Base-by-base conservation (phyloP, 2,329 filamentous ascomycete species). In the Sporothrix phasma region DNA sequence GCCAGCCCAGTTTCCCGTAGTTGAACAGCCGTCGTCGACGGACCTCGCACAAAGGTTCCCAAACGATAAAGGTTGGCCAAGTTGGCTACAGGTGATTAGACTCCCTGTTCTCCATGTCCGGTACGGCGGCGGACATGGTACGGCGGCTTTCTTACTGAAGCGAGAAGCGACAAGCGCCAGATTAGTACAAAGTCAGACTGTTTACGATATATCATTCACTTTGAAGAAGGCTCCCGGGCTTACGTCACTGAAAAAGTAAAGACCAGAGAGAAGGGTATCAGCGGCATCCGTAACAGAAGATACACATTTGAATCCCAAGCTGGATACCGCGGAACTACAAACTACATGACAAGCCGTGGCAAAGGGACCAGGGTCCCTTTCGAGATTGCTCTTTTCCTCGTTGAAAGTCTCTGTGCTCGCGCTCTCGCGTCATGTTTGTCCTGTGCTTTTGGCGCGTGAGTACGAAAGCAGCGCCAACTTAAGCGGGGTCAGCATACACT, bases 401-500 rank as follows among this genome's bases (percentile, higher is more conserved):
- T n/a, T n/a, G n/a, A n/a, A n/a, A n/a, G n/a, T n/a, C n/a, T n/a
- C n/a, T n/a, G n/a, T 17, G 22, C 46, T 53, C n/a, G 49, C 17
- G 47, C 17, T 53, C 49, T 56, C 51, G 39, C 47, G 51, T 39
- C 37, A 54, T 62, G 39, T 13, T 54, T 22, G 10, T 15, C 15
- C 6, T 54, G 53, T 26, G 26, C 34, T 10, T 13, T 13, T 46
- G 45, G 46, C 60, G 60, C 13, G 60, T 43, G 61, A 43, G 37
- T 62, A 54, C 47, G 47, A 54, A 62, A 54, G 37, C 60, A 62
- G n/a, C 22, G 46, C 46, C 19, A 54, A 54, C 24, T 37, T 34
- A 19, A 41, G 60, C 17, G 60, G 60, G 46, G 46, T 37, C 22
- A 13, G 13, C 22, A 46, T 8, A 53, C 11, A 54, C 37, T 54